Percentiles rank a stretch among this genome's conserved stretches.
Evolutionary conservation across 2,329 filamentous ascomycete genomes (phyloP).

Genomic region (Epichloe scottii): DNA sequence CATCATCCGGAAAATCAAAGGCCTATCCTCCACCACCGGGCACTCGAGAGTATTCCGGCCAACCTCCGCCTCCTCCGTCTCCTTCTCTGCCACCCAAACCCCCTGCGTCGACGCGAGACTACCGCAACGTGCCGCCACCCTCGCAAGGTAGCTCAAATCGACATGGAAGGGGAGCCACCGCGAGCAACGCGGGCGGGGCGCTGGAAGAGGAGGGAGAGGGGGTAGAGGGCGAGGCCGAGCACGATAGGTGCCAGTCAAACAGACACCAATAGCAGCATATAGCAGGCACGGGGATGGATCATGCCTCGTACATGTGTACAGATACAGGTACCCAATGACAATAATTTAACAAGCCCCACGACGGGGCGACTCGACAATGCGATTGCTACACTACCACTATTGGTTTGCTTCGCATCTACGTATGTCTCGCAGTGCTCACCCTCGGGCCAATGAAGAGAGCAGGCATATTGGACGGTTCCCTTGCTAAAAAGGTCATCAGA

Average conservation of each 20-base stretch:
- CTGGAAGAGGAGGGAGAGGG: conserved; percentile 14
- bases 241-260: background rate
- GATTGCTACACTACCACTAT: background rate
- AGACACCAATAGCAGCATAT: background rate
- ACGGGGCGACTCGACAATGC: background rate
- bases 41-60: conserved; percentile 8
- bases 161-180: conserved; percentile 12
- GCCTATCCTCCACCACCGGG: conserved; percentile 15
- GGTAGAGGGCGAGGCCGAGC: conserved; percentile 7
- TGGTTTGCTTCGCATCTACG: background rate
- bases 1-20: conserved; percentile 15
- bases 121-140: conserved; percentile 15
- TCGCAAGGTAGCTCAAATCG: conserved; percentile 9
- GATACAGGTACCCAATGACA: conserved; percentile 1
- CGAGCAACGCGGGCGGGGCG: conserved; percentile 13
- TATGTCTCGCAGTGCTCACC: background rate
- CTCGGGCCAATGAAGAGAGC: too few relatives aligned
- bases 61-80: conserved; percentile 9
- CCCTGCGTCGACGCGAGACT: conserved; percentile 14
- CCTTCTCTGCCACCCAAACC: conserved; percentile 19
- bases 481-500: background rate
- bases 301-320: background rate
- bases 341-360: background rate
- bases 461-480: too few relatives aligned
- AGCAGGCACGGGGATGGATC: background rate